Conservation (phyloP, 495 filamentous ascomycete genomes). For the Penicillium malachiteum region DNA sequence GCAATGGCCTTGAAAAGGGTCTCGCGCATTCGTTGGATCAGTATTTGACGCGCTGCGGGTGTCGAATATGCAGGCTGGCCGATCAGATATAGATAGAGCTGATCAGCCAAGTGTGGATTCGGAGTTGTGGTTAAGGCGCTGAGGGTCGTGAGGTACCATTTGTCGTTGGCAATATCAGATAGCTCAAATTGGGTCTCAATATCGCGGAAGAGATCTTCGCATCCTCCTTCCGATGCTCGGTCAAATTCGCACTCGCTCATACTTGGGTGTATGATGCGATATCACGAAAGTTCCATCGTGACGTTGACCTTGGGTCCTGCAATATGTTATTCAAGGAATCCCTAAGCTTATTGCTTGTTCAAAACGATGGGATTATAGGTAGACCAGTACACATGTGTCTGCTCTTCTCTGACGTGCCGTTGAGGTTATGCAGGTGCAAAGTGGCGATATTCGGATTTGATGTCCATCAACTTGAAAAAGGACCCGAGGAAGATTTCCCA, state of each 20-base stretch:
- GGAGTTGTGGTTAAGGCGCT: slow-evolving; percentile 32
- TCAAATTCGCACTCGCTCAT: slow-evolving; percentile 8
- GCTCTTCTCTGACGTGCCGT: not conserved
- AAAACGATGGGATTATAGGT: no score
- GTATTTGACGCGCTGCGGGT: slow-evolving; percentile 26
- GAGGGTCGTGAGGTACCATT: slow-evolving; percentile 21
- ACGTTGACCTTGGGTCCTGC: not conserved
- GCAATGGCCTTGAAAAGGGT: slow-evolving; percentile 40
- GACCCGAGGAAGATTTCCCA: no score
- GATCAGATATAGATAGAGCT: slow-evolving; percentile 44
- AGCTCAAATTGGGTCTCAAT: slow-evolving; percentile 15
- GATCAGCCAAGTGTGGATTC: slow-evolving; percentile 33
- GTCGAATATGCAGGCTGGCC: slow-evolving; percentile 29
- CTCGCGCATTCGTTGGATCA: slow-evolving; percentile 43
- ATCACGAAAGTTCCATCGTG: not conserved
- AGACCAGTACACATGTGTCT: no score
- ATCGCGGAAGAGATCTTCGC: slow-evolving; percentile 9
- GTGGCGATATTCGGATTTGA: not conserved
- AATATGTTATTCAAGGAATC: not conserved
- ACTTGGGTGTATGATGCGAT: not conserved
- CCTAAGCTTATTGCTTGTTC: no score
- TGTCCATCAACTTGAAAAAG: not conserved
- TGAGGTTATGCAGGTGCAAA: not conserved
- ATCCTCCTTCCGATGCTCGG: not conserved
- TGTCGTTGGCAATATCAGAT: slow-evolving; percentile 12